A percentile compares a stretch with the other conserved stretches of the same genome.
These are phyloP conservation scores for Bretschneidera sinensis DNA, from an alignment of 345 rosid species.

Conservation along the genomic window DNA sequence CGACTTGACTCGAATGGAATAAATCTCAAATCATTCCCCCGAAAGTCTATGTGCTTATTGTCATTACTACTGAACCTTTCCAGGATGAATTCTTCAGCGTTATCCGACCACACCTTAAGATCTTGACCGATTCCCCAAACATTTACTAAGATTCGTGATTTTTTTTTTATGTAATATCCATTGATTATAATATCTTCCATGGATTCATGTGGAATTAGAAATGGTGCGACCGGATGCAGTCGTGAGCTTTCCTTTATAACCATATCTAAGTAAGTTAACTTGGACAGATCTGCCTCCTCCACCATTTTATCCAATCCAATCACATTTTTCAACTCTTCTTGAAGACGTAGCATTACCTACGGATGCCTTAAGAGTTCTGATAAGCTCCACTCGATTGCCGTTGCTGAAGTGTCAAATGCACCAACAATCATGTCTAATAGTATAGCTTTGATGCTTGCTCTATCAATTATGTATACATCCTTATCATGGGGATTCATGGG, in stretches of 20 bases:
- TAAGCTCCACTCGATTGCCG: constrained; percentile 25
- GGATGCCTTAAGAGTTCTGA: constrained; percentile 27
- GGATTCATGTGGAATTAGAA: constrained; percentile 17
- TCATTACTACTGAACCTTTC: constrained; percentile 12
- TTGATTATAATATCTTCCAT: constrained; percentile 11
- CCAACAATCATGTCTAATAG: constrained; percentile 24
- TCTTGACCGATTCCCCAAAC: constrained; percentile 18
- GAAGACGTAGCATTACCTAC: too few species aligned
- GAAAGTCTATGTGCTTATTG: constrained; percentile 1
- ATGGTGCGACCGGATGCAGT: too few species aligned
- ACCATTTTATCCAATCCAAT: constrained; percentile 24
- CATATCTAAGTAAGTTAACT: constrained; percentile 12
- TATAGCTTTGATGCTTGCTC: constrained; percentile 23
- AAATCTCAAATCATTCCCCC: constrained; percentile 7
- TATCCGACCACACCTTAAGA: constrained; percentile 15
- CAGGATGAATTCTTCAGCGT: constrained; percentile 1
- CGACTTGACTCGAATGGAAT: constrained; percentile 16
- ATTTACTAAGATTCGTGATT: constrained; percentile 20
- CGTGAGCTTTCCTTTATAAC: constrained; percentile 10
- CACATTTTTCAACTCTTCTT: constrained; percentile 18
- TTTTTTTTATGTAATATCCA: constrained; percentile 19
- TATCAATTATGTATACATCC: constrained; percentile 3
- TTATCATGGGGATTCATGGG: not conserved
- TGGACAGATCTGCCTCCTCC: constrained; percentile 18
- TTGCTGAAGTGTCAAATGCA: constrained; percentile 15